Conservation (phyloP, 2,329 filamentous ascomycete species). For the Sporothrix curviconia region DNA sequence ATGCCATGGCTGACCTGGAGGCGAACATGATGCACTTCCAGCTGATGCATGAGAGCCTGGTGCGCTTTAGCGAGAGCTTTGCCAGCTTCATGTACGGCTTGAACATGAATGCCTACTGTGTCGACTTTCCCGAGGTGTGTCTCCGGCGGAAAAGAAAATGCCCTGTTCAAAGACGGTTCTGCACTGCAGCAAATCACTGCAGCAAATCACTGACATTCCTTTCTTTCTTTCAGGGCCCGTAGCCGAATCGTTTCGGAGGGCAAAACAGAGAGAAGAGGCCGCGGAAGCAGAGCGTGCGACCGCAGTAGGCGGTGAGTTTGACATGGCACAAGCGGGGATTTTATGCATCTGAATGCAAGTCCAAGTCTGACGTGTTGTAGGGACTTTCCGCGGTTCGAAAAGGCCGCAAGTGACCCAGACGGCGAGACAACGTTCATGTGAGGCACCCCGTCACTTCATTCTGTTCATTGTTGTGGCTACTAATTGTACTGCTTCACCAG, state of each 20-base stretch:
- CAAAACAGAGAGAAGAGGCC: conserved; percentile 49
- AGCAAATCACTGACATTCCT: too few relatives aligned
- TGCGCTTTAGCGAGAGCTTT: conserved; percentile 92
- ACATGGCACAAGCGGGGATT: too few relatives aligned
- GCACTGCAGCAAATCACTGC: too few relatives aligned
- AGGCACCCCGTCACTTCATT: too few relatives aligned
- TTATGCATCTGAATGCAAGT: too few relatives aligned
- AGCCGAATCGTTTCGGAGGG: conserved; percentile 70
- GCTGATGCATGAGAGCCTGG: conserved; percentile 89
- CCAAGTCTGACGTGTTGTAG: too few relatives aligned
- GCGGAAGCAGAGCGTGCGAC: conserved; percentile 4
- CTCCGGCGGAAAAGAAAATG: too few relatives aligned
- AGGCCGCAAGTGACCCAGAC: too few relatives aligned
- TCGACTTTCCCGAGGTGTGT: conserved; percentile 86
- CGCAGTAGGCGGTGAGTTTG: background rate
- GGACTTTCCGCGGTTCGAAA: too few relatives aligned
- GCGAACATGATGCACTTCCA: conserved; percentile 97
- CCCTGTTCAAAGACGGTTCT: too few relatives aligned
- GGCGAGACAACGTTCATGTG: conserved; percentile 80
- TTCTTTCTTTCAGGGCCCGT: conserved; percentile 78
- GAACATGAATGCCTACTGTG: conserved; percentile 99
- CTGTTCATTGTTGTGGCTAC: too few relatives aligned
- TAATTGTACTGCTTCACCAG: conserved; percentile 35
- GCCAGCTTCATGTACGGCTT: conserved; percentile 90
- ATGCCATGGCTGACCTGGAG: conserved; percentile 91